Percentiles rank a stretch among this genome's conserved stretches.
phyloP scores from a whole-genome alignment of 2,329 filamentous ascomycete genomes.

The Xylariaceae sp. region DNA sequence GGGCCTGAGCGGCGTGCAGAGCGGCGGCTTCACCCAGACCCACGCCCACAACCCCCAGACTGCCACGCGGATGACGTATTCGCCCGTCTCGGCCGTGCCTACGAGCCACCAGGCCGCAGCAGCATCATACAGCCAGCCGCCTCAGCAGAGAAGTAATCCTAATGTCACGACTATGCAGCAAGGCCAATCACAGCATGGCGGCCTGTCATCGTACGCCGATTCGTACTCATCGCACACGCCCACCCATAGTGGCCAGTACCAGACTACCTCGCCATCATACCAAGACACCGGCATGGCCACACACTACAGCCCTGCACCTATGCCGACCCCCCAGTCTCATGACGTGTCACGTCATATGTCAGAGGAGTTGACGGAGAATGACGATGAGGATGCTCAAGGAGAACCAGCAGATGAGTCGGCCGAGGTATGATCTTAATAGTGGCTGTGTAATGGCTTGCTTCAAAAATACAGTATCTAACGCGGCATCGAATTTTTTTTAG shows the following conservation, averaged over 20 bases:
- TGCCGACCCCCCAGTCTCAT: slow-evolving; percentile 26
- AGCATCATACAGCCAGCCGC: slow-evolving; percentile 16
- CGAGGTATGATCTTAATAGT: slow-evolving; percentile 23
- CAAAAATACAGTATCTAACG: slow-evolving; percentile 4
- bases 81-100: slow-evolving; percentile 24
- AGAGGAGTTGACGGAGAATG: slow-evolving; percentile 25
- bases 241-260: slow-evolving; percentile 27
- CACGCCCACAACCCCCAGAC: slow-evolving; percentile 23
- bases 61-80: slow-evolving; percentile 25
- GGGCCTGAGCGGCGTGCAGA: slow-evolving; percentile 24
- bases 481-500: slow-evolving; percentile 18
- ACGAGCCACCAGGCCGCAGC: slow-evolving; percentile 21
- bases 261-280: slow-evolving; percentile 27
- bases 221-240: slow-evolving; percentile 29
- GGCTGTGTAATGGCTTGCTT: not conserved
- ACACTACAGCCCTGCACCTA: slow-evolving; percentile 30
- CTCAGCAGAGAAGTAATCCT: slow-evolving; percentile 18
- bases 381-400: slow-evolving; percentile 32
- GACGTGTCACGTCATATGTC: slow-evolving; percentile 26
- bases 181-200: slow-evolving; percentile 22
- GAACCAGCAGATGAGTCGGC: slow-evolving; percentile 31
- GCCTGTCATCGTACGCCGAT: slow-evolving; percentile 27
- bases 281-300: slow-evolving; percentile 26
- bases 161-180: slow-evolving; percentile 14
- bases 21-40: slow-evolving; percentile 19